A percentile compares a stretch with the other conserved stretches of the same genome.
Conservation (phyloP, 2,329 filamentous ascomycete species). For the Cladophialophora carrionii region DNA sequence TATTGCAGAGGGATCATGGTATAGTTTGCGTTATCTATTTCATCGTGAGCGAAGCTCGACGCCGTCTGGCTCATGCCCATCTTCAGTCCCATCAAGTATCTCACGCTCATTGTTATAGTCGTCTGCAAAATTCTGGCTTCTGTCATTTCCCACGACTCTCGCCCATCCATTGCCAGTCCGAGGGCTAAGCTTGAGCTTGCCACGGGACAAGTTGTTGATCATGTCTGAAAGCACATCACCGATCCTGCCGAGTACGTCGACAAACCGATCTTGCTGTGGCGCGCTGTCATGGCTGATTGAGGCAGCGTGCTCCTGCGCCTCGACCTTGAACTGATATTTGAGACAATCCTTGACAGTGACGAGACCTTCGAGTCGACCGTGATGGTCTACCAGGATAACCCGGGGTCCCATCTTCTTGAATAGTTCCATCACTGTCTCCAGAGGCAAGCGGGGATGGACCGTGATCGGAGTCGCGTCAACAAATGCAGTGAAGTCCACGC, state of each 20-base stretch:
- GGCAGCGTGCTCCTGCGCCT: conserved; percentile 72
- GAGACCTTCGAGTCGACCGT: conserved; percentile 78
- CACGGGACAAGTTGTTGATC: conserved; percentile 58
- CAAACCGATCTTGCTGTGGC: conserved; percentile 63
- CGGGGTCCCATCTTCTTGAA: conserved; percentile 97
- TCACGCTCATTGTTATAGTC: conserved; percentile 39
- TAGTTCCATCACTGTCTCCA: conserved; percentile 97
- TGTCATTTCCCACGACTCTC: conserved; percentile 31
- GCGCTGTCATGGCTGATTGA: conserved; percentile 59
- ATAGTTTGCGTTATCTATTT: not conserved
- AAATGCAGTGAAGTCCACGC: conserved; percentile 80
- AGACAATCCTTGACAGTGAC: conserved; percentile 97
- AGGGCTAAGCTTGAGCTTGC: conserved; percentile 57
- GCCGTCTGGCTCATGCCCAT: conserved; percentile 30
- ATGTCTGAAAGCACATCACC: conserved; percentile 64
- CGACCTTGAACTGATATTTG: conserved; percentile 95
- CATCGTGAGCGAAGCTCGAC: conserved; percentile 32
- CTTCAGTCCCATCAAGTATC: conserved; percentile 40
- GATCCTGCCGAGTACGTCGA: conserved; percentile 59
- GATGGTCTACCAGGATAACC: conserved; percentile 89
- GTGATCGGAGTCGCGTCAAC: conserved; percentile 88
- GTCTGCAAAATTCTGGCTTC: conserved; percentile 28
- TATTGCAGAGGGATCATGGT: not conserved
- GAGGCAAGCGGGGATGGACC: conserved; percentile 83
- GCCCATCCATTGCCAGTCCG: conserved; percentile 30